Conservation (phyloP, 108 stramenopile genomes). For the Skeletonema marinoi region DNA sequence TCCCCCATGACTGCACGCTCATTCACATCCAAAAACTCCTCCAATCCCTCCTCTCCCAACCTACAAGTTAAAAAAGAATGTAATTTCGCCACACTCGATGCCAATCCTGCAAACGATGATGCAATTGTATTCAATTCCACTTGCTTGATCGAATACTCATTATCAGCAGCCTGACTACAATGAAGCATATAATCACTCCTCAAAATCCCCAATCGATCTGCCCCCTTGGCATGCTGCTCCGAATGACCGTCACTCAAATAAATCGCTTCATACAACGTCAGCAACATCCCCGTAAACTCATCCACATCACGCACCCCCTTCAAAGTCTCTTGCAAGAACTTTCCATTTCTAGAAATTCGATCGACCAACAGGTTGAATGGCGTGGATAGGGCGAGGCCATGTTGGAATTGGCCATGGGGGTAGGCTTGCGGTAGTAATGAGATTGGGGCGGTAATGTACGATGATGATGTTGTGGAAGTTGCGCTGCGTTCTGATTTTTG, state of each 20-base stretch:
- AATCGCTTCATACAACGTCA: constrained; percentile 77
- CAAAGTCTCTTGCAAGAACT: constrained; percentile 69
- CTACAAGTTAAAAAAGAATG: constrained; percentile 71
- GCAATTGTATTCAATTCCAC: constrained; percentile 99
- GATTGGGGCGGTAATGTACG: constrained; percentile 84
- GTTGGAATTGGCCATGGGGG: constrained; percentile 66
- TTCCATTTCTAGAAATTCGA: constrained; percentile 78
- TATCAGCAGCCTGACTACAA: constrained; percentile 15
- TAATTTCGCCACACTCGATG: constrained; percentile 66
- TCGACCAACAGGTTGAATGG: constrained; percentile 89
- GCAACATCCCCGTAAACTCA: constrained; percentile 85
- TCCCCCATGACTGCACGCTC: constrained; percentile 41
- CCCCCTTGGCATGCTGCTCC: constrained; percentile 45
- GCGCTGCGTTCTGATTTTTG: background rate
- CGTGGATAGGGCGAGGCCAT: constrained; percentile 64
- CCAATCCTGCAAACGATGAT: constrained; percentile 88
- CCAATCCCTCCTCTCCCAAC: constrained; percentile 43
- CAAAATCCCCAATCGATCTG: constrained; percentile 85
- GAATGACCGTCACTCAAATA: constrained; percentile 29
- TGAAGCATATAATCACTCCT: constrained; percentile 98
- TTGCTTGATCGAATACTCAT: constrained; percentile 68
- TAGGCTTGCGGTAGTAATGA: constrained; percentile 86
- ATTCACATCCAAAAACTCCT: constrained; percentile 57
- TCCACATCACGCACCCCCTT: constrained; percentile 72
- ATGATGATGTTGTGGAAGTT: too few relatives aligned